These are phyloP conservation scores for Ambrosia trifida DNA, from an alignment of 129 eudicot species.

Conservation along the genomic window DNA sequence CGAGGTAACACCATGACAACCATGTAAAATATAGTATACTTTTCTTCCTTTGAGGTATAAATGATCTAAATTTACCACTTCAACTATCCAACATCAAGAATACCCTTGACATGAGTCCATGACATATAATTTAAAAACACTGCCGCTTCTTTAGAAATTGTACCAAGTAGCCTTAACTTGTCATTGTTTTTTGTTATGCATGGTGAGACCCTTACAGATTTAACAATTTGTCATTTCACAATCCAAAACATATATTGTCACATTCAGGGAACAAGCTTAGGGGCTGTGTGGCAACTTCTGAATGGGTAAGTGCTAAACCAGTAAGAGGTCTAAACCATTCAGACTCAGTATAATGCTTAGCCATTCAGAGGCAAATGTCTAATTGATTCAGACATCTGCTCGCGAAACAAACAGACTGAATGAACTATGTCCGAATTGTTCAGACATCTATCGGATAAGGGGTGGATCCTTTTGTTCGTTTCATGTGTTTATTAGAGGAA, in stretches of 20 bases:
- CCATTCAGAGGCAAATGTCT: no score
- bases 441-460: constrained; percentile 8
- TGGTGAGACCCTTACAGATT: constrained; percentile 21
- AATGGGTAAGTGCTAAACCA: no score
- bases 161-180: neutral
- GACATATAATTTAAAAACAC: neutral
- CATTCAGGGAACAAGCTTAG: neutral
- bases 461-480: constrained; percentile 13
- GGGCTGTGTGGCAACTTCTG: no score
- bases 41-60: neutral
- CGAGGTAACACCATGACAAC: constrained; percentile 1
- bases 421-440: no score
- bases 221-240: neutral
- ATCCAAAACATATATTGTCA: neutral
- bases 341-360: no score
- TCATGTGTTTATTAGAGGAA: constrained; percentile 6
- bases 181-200: constrained; percentile 5
- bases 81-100: neutral
- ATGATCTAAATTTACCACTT: neutral
- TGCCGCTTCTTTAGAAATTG: neutral
- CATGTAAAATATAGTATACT: neutral
- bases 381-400: no score
- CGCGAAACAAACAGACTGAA: no score
- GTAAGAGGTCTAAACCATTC: no score
- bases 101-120: constrained; percentile 8